These are phyloP conservation scores for Candida awuae DNA, from an alignment of 805 yeast genomes.

Conservation along the genomic window DNA sequence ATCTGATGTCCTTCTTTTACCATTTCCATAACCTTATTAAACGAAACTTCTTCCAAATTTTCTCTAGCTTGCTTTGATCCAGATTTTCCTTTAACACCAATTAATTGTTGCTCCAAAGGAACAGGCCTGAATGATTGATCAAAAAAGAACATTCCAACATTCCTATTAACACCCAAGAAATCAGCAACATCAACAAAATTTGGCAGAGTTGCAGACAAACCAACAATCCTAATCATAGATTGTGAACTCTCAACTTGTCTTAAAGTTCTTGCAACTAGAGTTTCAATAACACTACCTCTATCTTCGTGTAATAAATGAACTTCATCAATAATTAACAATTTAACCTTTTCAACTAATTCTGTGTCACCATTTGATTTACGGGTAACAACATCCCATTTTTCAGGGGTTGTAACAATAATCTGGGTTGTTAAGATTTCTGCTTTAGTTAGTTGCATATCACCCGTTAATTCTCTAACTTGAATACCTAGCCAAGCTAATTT, in stretches of 20 bases:
- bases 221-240: slow-evolving; percentile 87
- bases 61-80: slow-evolving; percentile 67
- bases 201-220: slow-evolving; percentile 89
- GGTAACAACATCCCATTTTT: slow-evolving; percentile 96
- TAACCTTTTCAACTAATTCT: slow-evolving; percentile 77
- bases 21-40: slow-evolving; percentile 65
- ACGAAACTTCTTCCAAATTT: slow-evolving; percentile 66
- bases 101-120: slow-evolving; percentile 78
- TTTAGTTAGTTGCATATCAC: slow-evolving; percentile 88
- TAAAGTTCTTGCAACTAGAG: slow-evolving; percentile 86
- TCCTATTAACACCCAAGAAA: slow-evolving; percentile 82
- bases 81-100: slow-evolving; percentile 82
- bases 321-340: slow-evolving; percentile 85
- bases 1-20: slow-evolving; percentile 72
- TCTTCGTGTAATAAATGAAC: slow-evolving; percentile 96
- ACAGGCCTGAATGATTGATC: slow-evolving; percentile 91
- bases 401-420: slow-evolving; percentile 89
- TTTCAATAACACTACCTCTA: slow-evolving; percentile 95
- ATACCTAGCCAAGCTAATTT: slow-evolving; percentile 81
- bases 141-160: slow-evolving; percentile 88
- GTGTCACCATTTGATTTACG: slow-evolving; percentile 86
- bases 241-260: slow-evolving; percentile 94
- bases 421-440: slow-evolving; percentile 77
- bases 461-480: slow-evolving; percentile 80
- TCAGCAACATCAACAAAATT: slow-evolving; percentile 91